Evolutionary conservation across 768 basidiomycete species (phyloP).

Genomic region (Boletellus ananas): DNA sequence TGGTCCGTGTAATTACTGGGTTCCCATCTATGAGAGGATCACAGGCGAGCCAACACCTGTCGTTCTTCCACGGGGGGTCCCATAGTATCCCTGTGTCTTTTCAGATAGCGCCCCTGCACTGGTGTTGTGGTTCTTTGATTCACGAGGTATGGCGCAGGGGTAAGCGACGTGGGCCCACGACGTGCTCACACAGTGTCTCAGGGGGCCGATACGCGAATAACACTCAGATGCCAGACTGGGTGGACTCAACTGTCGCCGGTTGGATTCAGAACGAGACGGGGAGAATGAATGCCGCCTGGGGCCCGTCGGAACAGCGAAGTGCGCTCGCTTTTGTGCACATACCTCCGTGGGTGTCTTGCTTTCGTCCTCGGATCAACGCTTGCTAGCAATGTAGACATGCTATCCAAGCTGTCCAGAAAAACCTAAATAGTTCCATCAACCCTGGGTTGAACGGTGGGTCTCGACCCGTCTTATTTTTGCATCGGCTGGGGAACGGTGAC

Average conservation of each 20-base stretch:
- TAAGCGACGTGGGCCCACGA: not conserved
- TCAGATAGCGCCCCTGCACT: slow-evolving; percentile 46
- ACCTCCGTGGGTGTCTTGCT: slow-evolving; percentile 51
- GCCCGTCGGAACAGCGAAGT: slow-evolving; percentile 46
- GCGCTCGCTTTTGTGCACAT: slow-evolving; percentile 74
- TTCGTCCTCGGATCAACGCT: not conserved
- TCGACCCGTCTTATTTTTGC: not conserved
- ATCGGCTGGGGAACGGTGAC: not conserved
- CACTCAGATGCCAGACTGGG: slow-evolving; percentile 58
- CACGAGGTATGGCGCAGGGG: slow-evolving; percentile 43
- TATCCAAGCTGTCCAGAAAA: slow-evolving; percentile 34
- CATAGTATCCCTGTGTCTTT: not conserved
- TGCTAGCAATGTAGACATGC: slow-evolving; percentile 10
- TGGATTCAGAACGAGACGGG: slow-evolving; percentile 58
- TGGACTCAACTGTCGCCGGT: slow-evolving; percentile 54
- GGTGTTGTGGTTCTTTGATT: slow-evolving; percentile 75
- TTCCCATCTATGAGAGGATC: slow-evolving; percentile 51
- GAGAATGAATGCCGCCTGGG: slow-evolving; percentile 58
- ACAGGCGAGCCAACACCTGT: slow-evolving; percentile 25
- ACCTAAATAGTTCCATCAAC: slow-evolving; percentile 36
- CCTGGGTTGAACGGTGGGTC: slow-evolving; percentile 42
- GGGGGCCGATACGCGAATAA: slow-evolving; percentile 51
- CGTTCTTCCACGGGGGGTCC: not conserved
- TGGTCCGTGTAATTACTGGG: slow-evolving; percentile 75
- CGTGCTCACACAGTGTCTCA: slow-evolving; percentile 11